Base-by-base conservation (phyloP, 2,329 filamentous ascomycete genomes). In the Thielaviopsis populi region DNA sequence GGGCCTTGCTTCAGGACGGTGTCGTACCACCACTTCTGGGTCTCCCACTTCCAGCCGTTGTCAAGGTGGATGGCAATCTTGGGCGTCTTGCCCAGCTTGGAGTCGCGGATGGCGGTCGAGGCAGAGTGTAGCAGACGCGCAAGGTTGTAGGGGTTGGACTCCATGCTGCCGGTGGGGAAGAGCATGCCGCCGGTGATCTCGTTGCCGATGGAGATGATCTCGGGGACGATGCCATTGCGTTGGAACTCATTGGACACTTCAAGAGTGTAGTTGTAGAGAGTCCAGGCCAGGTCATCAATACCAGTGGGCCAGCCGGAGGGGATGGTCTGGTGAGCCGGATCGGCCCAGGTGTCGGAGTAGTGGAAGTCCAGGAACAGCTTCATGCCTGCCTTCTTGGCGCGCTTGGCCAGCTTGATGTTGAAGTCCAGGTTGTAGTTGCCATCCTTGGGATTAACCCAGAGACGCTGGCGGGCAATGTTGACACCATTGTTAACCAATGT, bases 51-150 rank as follows among this genome's bases (percentile, higher is more conserved):
- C 84, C 85, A 90, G n/a, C 86, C 86, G 69, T 88, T 86, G 71
- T 89, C 85, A 2, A 89, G 77, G 69, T 89, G 87, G 48, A 89
- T 81, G 83, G 89, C 84, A 72, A 89, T 87, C 70, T 84, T 81
- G 1, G 86, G 84, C 67, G 80, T 78, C 0, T 79, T 76, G 48
- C 71, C 72, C 30, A 87, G 74, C 2, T 73, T 75, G 3, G 82
- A 85, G 69, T 86, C 83, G 69, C 83, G 86, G 69, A 90, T 78
- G 1, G 82, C 87, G 65, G 76, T 79, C 0, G 82, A 77, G 0
- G 83, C 86, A 6, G 83, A 83, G 70, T 86, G 81, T 8, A 89
- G 78, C 24, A 90, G 75, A 0, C 74, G 73, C 0, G 84, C 84
- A 40, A 88, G 80, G 71, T 87, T 88, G 68, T 75, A 75, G 67